Evolutionary conservation across 306 rosid genomes (phyloP).

Genomic region (Pueraria montana): DNA sequence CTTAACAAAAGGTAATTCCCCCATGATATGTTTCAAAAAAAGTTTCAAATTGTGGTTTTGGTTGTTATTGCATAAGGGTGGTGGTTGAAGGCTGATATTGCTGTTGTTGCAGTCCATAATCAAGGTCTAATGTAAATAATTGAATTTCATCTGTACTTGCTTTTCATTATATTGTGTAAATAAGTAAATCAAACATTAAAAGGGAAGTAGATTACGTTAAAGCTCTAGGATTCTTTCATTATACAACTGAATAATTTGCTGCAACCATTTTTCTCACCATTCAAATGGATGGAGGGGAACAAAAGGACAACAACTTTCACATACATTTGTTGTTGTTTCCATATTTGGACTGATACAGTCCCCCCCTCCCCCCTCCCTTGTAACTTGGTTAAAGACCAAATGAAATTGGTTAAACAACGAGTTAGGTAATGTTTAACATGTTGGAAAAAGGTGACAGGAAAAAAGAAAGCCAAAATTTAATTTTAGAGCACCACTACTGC

Average conservation of each 20-base stretch:
- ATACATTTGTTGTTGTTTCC: too few species aligned
- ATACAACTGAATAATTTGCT: neutral
- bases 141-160: too few species aligned
- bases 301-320: too few species aligned
- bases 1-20: neutral
- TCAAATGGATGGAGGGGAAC: neutral
- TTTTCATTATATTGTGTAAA: too few species aligned
- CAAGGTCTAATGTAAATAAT: neutral
- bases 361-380: too few species aligned
- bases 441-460: neutral
- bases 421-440: neutral
- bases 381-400: too few species aligned
- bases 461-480: too few species aligned
- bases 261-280: neutral
- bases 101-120: neutral
- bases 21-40: neutral
- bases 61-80: neutral
- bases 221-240: neutral
- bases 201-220: neutral
- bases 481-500: too few species aligned
- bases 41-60: neutral
- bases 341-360: neutral
- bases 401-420: too few species aligned
- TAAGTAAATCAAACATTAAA: neutral
- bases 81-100: neutral